Base-by-base conservation (phyloP, 441 rosid species). In the Breynia disticha region DNA sequence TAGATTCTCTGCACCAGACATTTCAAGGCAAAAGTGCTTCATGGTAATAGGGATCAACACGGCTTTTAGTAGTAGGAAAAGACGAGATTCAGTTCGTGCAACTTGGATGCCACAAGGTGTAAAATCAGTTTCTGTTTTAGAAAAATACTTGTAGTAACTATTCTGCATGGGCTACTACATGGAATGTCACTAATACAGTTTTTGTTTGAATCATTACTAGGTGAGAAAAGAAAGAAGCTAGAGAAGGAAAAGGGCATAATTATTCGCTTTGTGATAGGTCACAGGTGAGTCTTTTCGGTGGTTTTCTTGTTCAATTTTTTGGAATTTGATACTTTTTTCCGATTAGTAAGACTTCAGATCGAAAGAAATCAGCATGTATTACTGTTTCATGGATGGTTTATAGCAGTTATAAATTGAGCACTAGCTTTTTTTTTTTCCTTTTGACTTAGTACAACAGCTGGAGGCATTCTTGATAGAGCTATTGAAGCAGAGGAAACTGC, bases 81-180 rank as follows among this genome's bases (percentile, higher is more conserved):
- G 95, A 54, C 82, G 97, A 68, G 90, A 87, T 72, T 87, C 97
- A 0, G 65, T 87, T 55, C 81, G 96, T 46, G 66, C 74, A 59
- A 90, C 95, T 54, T 90, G 97, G 97, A 85, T 87, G 93, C 96
- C 93, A 14, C 90, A 75, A 77, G 95, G 97, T 84, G 64, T 62
- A 56, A 46, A 21, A 19, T 10, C 24, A 3, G 39, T 54, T 22
- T n/a, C 19, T 32, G 32, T 17, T 28, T 7, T 18, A 21, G 1
- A 21, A 32, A 14, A 16, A 21, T 52, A 1, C 21, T 12, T 44
- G 16, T 16, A 0, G 6, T 19, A 24, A 6, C 48, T 21, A 32
- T 15, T 44, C 41, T 16, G 13, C n/a, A 18, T 48, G 17, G 41
- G 28, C 22, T 41, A 3, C 44, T 32, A 48, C 51, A 20, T 35